Evolutionary conservation across 805 yeast species (phyloP).

Genomic region (Grigorovia jiainica): DNA sequence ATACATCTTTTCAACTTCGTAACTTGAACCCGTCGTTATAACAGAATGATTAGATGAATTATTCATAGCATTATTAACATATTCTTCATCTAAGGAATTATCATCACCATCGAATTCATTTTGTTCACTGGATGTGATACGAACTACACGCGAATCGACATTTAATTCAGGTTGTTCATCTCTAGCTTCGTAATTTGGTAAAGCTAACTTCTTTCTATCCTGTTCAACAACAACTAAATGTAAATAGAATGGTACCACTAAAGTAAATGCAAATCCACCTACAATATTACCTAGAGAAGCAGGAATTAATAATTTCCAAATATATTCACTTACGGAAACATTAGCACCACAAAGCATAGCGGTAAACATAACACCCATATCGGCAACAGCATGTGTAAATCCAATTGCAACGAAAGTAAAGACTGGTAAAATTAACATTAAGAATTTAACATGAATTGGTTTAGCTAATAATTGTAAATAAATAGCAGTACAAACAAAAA

Average conservation of each 20-base stretch:
- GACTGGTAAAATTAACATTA: conserved; percentile 56
- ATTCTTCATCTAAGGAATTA: conserved; percentile 5
- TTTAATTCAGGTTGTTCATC: conserved; percentile 77
- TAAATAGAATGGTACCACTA: conserved; percentile 60
- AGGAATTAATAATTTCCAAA: conserved; percentile 67
- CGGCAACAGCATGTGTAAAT: conserved; percentile 74
- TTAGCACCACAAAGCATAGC: conserved; percentile 63
- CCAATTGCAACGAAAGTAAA: conserved; percentile 75
- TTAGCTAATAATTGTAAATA: conserved; percentile 70
- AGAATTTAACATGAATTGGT: conserved; percentile 65
- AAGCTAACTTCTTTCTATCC: conserved; percentile 50
- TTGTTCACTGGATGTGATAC: conserved; percentile 27
- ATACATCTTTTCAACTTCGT: no score
- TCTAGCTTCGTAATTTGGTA: conserved; percentile 60
- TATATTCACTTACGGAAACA: conserved; percentile 50
- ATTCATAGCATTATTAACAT: neutral
- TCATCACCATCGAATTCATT: conserved; percentile 6
- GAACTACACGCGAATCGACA: conserved; percentile 70
- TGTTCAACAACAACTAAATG: conserved; percentile 65
- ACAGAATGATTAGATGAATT: neutral
- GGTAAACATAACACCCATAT: conserved; percentile 59
- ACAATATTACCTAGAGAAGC: conserved; percentile 66
- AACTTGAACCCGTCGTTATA: no score
- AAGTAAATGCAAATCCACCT: conserved; percentile 66
- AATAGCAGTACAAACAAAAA: conserved; percentile 65